Evolutionary conservation across 2,329 filamentous ascomycete genomes (phyloP), one percentile per base, ranked within the genome.

Genomic region (Alternaria sp.): DNA sequence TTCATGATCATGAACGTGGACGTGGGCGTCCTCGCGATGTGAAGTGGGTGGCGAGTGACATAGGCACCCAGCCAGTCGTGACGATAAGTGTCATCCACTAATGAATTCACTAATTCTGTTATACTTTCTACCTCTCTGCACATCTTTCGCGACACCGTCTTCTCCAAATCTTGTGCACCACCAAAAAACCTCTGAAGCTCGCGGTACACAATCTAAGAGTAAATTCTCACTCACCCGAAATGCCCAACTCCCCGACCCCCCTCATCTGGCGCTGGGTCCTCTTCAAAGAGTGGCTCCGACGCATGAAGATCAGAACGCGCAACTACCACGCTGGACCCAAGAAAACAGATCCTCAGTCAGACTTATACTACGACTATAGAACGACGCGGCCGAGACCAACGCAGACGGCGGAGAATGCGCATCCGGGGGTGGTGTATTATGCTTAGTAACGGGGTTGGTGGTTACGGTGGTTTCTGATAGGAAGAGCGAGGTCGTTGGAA

Each of bases 311-410:
- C 15, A 59, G 54, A 13, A 28, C 26, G 43, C 23, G 51, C 19
- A 51, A 58, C 40, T 44, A 54, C 9, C 49, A 58, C 15, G 60
- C 36, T 8, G 60, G 55, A 3, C 60, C 60, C 6, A 30, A n/a
- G 15, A 26, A n/a, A 5, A 50, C 30, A 10, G 44, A 54, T 15
- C 25, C 50, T 23, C 47, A 62, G 10, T 54, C 55, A 12, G 21
- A 55, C 26, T 32, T 62, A n/a, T 62, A 62, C 19, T 62, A 54
- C 26, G 55, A 62, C 8, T 62, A 36, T 25, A 26, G 55, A 12
- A 47, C 46, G 5, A 58, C 56, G 28, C 46, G 49, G 19, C 32
- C 36, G 28, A 21, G 55, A 13, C 36, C 32, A 5, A 44, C n/a
- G 15, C 54, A 57, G 43, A 52, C 23, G 8, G 40, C 30, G 0